phyloP scores from a whole-genome alignment of 495 filamentous ascomycete species.

The Friedmanniomyces simplex region DNA sequence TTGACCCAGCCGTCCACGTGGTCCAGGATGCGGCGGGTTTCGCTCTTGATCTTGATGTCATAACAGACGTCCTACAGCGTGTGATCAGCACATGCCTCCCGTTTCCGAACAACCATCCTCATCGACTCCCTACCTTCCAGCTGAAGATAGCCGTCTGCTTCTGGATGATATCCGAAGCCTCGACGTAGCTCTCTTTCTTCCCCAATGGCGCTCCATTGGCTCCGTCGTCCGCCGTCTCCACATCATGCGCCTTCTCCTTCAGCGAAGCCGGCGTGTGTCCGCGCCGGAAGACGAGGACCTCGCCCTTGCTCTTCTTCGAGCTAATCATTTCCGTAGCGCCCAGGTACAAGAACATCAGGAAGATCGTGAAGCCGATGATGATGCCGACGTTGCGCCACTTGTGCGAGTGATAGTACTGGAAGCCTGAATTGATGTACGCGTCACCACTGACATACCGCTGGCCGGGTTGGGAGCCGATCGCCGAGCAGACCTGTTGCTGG shows the following conservation, averaged over 20 bases:
- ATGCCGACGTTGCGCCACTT: constrained; percentile 80
- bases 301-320: constrained; percentile 72
- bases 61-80: constrained; percentile 57
- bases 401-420: constrained; percentile 49
- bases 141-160: constrained; percentile 59
- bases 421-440: constrained; percentile 52
- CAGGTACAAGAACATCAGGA: constrained; percentile 58
- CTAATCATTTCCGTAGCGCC: constrained; percentile 63
- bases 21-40: constrained; percentile 65
- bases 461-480: constrained; percentile 53
- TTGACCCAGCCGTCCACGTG: constrained; percentile 86
- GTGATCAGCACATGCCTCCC: too few species aligned
- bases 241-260: constrained; percentile 44
- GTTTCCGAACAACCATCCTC: too few species aligned
- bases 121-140: constrained; percentile 43
- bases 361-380: constrained; percentile 60
- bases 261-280: constrained; percentile 53
- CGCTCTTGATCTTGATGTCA: constrained; percentile 77
- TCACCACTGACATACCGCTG: constrained; percentile 46
- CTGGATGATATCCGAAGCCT: constrained; percentile 16
- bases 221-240: constrained; percentile 34
- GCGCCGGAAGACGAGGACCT: constrained; percentile 76
- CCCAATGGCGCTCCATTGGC: constrained; percentile 34
- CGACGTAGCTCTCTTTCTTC: constrained; percentile 23
- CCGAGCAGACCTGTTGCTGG: constrained; percentile 46